A percentile compares a stretch with the other conserved stretches of the same genome.
Conservation (phyloP, 2,329 filamentous ascomycete genomes). For the Mollisia scopiformis region DNA sequence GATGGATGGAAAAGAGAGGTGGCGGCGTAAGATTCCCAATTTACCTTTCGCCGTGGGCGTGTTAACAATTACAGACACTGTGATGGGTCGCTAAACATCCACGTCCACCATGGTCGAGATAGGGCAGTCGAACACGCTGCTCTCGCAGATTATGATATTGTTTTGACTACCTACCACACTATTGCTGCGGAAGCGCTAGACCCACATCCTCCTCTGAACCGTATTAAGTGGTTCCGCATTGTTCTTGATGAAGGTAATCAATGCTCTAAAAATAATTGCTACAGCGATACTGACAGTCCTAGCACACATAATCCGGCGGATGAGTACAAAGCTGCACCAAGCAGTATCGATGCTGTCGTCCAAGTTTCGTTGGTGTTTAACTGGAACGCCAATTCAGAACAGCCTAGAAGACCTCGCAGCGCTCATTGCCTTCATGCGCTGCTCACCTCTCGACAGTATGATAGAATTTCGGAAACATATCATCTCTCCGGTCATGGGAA, state of each 20-base stretch:
- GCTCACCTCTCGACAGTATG: conserved; percentile 11
- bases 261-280: not conserved
- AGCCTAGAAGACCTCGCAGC: conserved; percentile 35
- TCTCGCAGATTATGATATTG: conserved; percentile 42
- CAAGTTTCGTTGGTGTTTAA: conserved; percentile 41
- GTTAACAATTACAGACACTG: conserved; percentile 37
- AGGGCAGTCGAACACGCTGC: conserved; percentile 30
- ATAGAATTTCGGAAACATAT: conserved; percentile 14
- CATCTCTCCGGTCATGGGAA: conserved; percentile 26
- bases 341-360: conserved; percentile 46
- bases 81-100: conserved; percentile 24
- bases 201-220: conserved; percentile 34
- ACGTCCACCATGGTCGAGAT: conserved; percentile 41
- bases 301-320: conserved; percentile 55
- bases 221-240: conserved; percentile 45
- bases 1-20: conserved; percentile 46
- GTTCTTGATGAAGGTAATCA: conserved; percentile 49
- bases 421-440: conserved; percentile 32
- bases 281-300: not conserved
- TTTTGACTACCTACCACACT: conserved; percentile 52
- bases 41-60: too few species aligned
- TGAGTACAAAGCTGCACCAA: conserved; percentile 47
- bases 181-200: conserved; percentile 40
- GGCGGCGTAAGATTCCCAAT: conserved; percentile 32
- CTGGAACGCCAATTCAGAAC: conserved; percentile 36